phyloP scores from a whole-genome alignment of 2,329 filamentous ascomycete genomes.

The Fusarium nurragi region DNA sequence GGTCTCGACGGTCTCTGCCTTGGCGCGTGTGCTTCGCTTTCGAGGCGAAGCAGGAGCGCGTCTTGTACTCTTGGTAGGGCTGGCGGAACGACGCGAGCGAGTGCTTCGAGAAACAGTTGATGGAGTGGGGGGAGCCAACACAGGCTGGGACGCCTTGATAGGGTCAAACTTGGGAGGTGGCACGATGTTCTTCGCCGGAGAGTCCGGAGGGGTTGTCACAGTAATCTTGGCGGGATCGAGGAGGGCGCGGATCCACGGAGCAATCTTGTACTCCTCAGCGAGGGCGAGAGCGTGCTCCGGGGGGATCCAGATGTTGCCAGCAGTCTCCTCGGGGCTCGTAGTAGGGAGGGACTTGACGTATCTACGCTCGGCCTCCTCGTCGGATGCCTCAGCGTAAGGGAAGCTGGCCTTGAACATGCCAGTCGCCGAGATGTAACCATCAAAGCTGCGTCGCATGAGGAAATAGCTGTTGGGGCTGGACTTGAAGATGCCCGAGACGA shows the following conservation, averaged over 20 bases:
- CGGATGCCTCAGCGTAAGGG: conserved; percentile 75
- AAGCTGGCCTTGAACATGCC: conserved; percentile 95
- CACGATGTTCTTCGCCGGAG: conserved; percentile 78
- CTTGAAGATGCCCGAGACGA: conserved; percentile 92
- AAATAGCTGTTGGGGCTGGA: conserved; percentile 93
- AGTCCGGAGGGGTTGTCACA: conserved; percentile 66
- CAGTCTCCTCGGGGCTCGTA: conserved; percentile 90
- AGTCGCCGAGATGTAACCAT: conserved; percentile 85
- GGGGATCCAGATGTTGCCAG: conserved; percentile 96
- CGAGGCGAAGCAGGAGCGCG: conserved; percentile 62
- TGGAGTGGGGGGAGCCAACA: conserved; percentile 61
- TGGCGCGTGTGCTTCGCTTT: conserved; percentile 61
- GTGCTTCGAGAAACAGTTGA: conserved; percentile 56
- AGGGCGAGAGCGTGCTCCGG: conserved; percentile 82
- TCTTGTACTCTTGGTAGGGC: conserved; percentile 62
- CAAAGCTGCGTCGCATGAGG: conserved; percentile 88
- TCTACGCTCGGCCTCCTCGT: conserved; percentile 80
- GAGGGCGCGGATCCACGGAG: conserved; percentile 89
- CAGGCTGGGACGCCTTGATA: conserved; percentile 52
- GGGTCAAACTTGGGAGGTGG: conserved; percentile 83
- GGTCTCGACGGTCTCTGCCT: conserved; percentile 52
- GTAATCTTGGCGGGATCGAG: conserved; percentile 86
- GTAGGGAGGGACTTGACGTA: conserved; percentile 85
- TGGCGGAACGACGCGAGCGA: conserved; percentile 66
- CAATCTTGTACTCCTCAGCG: conserved; percentile 86